Conservation (phyloP, 345 rosid genomes). For the Dimocarpus longan region DNA sequence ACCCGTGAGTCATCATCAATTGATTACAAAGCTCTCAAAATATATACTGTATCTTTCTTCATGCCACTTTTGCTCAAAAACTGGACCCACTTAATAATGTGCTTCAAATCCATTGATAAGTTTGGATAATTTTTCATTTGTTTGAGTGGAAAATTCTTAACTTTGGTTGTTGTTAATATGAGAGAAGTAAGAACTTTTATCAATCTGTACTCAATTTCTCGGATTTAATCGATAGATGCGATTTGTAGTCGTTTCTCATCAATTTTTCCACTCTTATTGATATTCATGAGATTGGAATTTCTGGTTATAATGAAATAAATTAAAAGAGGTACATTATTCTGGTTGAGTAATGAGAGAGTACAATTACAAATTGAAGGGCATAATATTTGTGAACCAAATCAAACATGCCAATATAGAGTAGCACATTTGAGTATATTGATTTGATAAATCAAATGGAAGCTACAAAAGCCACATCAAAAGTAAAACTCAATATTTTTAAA, state of each 20-base stretch:
- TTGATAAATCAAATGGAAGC: constrained; percentile 3
- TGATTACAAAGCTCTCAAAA: too few relatives aligned
- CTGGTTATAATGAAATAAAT: not conserved
- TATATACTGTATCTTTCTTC: constrained; percentile 6
- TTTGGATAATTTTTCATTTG: not conserved
- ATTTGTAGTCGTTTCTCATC: too few relatives aligned
- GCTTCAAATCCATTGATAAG: not conserved
- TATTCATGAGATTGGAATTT: too few relatives aligned
- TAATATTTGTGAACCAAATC: constrained; percentile 1
- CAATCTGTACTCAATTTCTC: too few relatives aligned
- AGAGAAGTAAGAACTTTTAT: too few relatives aligned
- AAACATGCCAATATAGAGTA: not conserved
- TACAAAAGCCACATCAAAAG: not conserved
- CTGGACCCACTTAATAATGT: not conserved
- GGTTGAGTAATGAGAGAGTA: too few relatives aligned
- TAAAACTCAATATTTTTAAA: too few relatives aligned
- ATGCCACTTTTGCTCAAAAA: not conserved
- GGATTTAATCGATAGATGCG: too few relatives aligned
- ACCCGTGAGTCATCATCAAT: constrained; percentile 26
- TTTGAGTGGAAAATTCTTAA: not conserved
- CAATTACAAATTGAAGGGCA: not conserved
- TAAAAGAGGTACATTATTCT: too few relatives aligned
- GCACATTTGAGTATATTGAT: not conserved
- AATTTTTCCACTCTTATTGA: not conserved
- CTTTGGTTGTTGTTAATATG: too few relatives aligned